Base-by-base conservation (phyloP, 2,329 filamentous ascomycete species). In the Penicillium sp. region DNA sequence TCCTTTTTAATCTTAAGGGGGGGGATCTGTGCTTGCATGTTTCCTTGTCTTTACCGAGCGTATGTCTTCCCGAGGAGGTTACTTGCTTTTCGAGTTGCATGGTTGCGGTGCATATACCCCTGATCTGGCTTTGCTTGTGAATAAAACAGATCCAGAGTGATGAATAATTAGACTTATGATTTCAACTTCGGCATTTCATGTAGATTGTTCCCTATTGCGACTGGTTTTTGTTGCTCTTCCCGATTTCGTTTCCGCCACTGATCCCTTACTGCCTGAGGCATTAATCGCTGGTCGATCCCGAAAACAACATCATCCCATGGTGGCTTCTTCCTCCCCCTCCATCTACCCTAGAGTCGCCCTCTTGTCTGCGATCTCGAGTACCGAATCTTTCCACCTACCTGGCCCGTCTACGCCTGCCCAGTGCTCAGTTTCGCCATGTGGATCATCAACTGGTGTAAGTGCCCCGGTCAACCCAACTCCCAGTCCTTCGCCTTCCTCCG, bases 371-470 rank as follows among this genome's bases (percentile, higher is more conserved):
- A 42, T 47, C 25, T 32, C 32, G 30, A 41, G 45, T 38, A 31
- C 12, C 28, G 34, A 14, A n/a, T 26, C 32, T 22, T 35, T 35
- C 41, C 29, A 28, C 11, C 36, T 30, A 34, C 35, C 17, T 15
- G 13, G 11, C 30, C 30, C 14, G 30, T 16, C 13, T 11, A 17
- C 10, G 14, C 42, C 23, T 33, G 27, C 30, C 37, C 27, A 35
- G 27, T 36, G 25, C 32, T 41, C 26, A 37, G 32, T 37, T 42
- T 37, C 54, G 49, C 61, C 50, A 94, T 95, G 88, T 94, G 86
- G 86, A 84, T 95, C 67, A 71, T 94, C 65, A 88, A 90, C 78
- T 95, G 88, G 87, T 93, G 86, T 93, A 87, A 55, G 72, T 69
- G 36, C 35, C 22, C 17, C 31, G 18, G 31, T 30, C 38, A 37